Conservation (phyloP, 2,329 filamentous ascomycete genomes). For the Trichophyton benhamiae region DNA sequence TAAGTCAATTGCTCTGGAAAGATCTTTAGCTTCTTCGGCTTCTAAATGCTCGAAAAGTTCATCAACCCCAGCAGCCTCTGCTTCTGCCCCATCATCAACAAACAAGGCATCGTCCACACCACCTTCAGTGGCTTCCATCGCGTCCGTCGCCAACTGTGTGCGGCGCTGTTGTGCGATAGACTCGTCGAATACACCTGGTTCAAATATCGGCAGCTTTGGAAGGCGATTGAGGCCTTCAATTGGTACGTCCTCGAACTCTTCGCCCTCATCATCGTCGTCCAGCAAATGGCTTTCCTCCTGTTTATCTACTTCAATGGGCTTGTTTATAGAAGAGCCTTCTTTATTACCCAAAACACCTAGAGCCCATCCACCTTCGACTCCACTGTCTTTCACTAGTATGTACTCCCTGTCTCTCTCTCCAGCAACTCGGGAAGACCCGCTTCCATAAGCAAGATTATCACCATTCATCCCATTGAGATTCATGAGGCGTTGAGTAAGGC, state of each 20-base stretch:
- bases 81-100: conserved; percentile 36
- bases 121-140: conserved; percentile 6
- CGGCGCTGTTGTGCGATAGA: conserved; percentile 30
- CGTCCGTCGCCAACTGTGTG: conserved; percentile 12
- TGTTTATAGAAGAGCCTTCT: conserved; percentile 64
- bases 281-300: conserved; percentile 42
- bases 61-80: conserved; percentile 35
- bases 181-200: conserved; percentile 26
- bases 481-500: conserved; percentile 91
- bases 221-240: conserved; percentile 80
- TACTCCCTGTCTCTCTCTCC: conserved; percentile 86
- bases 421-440: conserved; percentile 41
- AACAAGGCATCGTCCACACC: conserved; percentile 45
- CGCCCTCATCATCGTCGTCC: conserved; percentile 56
- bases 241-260: conserved; percentile 83
- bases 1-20: conserved; percentile 70
- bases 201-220: conserved; percentile 46
- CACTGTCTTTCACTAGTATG: conserved; percentile 88
- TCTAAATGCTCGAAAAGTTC: conserved; percentile 42
- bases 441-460: conserved; percentile 55
- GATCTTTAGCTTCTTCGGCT: conserved; percentile 54
- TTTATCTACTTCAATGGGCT: conserved; percentile 83
- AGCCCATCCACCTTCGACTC: conserved; percentile 90
- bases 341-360: conserved; percentile 84
- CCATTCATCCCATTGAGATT: conserved; percentile 80